A percentile compares a stretch with the other conserved stretches of the same genome.
Evolutionary conservation across 2,329 filamentous ascomycete genomes (phyloP).

Genomic region (Ciborinia camelliae): DNA sequence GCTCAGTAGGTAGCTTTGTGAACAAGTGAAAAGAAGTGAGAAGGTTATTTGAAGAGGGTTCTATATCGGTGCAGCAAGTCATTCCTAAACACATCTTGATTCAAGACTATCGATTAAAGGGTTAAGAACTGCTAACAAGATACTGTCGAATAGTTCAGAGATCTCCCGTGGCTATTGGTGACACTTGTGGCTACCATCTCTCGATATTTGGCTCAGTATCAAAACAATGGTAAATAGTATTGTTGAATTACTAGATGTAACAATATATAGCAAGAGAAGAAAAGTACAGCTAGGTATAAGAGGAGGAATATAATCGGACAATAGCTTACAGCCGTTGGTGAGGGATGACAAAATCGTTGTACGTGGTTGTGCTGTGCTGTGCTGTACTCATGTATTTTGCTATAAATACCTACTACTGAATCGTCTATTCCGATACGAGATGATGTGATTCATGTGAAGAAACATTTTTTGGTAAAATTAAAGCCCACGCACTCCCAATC

Average conservation of each 20-base stretch:
- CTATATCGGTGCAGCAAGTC: conserved; percentile 1
- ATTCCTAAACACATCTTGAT: conserved; percentile 9
- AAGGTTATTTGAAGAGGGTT: neutral
- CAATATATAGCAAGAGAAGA: neutral
- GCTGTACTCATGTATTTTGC: conserved; percentile 1
- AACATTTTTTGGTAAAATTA: neutral
- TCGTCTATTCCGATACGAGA: conserved; percentile 3
- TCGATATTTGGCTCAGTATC: neutral
- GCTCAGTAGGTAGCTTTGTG: conserved; percentile 7
- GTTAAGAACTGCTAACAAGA: neutral
- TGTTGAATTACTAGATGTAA: neutral
- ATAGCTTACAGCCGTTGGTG: conserved; percentile 7
- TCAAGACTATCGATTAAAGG: neutral
- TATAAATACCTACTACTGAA: conserved; percentile 4
- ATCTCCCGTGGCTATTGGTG: neutral
- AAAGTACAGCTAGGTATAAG: neutral
- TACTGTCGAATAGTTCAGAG: neutral
- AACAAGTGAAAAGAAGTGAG: conserved; percentile 3
- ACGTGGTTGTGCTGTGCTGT: conserved; percentile 8
- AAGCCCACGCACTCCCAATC: neutral
- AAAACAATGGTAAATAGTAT: neutral
- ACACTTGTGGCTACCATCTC: neutral
- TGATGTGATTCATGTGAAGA: conserved; percentile 4
- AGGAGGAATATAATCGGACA: neutral
- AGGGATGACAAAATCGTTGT: conserved; percentile 5